These are phyloP conservation scores for Penicillium nordicum DNA, from an alignment of 2,329 filamentous ascomycete genomes.

Conservation along the genomic window DNA sequence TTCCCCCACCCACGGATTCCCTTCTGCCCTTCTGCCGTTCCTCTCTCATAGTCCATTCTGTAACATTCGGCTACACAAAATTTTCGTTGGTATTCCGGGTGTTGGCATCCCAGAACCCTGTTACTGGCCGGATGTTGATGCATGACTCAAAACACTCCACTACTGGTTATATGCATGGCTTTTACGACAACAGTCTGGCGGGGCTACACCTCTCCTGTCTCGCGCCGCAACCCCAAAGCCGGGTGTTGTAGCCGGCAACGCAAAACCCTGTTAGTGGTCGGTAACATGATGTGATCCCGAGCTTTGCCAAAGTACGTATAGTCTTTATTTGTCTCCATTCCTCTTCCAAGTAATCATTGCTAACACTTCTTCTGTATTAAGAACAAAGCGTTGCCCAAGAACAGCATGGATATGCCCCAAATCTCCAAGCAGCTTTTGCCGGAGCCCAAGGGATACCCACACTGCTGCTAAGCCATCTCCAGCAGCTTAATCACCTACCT, in stretches of 20 bases:
- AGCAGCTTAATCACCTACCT: conserved; percentile 20
- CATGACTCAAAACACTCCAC: neutral
- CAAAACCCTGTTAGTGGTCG: neutral
- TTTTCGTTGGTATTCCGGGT: neutral
- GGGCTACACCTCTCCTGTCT: too few relatives aligned
- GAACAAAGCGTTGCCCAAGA: neutral
- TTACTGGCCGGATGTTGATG: neutral
- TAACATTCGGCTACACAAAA: neutral
- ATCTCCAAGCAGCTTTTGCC: conserved; percentile 14
- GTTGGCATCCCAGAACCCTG: neutral
- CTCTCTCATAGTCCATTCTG: neutral
- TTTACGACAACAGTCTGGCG: neutral
- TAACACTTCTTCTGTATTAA: neutral
- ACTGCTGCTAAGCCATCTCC: conserved; percentile 31
- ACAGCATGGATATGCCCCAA: conserved; percentile 15
- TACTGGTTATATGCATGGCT: too few relatives aligned
- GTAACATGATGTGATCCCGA: neutral
- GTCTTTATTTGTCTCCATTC: neutral
- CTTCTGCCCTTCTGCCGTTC: too few relatives aligned
- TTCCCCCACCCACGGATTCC: too few relatives aligned
- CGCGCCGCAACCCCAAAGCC: neutral
- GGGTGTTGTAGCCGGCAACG: neutral
- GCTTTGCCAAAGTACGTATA: neutral
- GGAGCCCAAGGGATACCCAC: conserved; percentile 22
- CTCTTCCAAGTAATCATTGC: neutral